A percentile compares a stretch with the other conserved stretches of the same genome.
Conservation (phyloP, 169 alveolate genomes). For the Hepatocystis sp. region DNA sequence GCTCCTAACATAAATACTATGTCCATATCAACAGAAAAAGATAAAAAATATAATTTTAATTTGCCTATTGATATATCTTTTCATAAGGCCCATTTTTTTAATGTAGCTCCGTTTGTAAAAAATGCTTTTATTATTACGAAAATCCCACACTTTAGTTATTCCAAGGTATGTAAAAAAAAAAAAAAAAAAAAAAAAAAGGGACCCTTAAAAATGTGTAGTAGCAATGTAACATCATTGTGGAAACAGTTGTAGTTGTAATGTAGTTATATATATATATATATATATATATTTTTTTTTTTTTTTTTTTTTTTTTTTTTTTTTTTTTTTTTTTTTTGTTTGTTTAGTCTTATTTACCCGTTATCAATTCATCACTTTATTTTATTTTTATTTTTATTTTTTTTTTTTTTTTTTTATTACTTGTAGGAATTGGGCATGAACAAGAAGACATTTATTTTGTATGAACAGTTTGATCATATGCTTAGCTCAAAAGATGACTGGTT, state of each 20-base stretch:
- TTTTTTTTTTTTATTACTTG: background rate
- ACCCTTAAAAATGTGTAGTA: too few relatives aligned
- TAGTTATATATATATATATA: background rate
- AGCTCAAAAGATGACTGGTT: conserved; percentile 57
- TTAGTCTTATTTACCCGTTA: background rate
- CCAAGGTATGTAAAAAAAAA: conserved; percentile 16
- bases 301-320: background rate
- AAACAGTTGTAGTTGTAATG: background rate
- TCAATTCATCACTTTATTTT: background rate
- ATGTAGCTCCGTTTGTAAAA: conserved; percentile 62
- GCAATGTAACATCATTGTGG: too few relatives aligned
- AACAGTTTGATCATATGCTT: conserved; percentile 69
- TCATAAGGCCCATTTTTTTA: conserved; percentile 74
- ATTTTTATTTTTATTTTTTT: background rate
- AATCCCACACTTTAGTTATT: conserved; percentile 60
- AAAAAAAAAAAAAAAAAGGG: background rate
- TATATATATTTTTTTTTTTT: background rate
- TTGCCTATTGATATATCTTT: conserved; percentile 61
- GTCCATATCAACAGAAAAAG: conserved; percentile 53
- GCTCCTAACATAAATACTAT: conserved; percentile 34
- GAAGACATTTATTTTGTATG: conserved; percentile 46
- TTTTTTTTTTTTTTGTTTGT: background rate
- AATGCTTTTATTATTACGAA: conserved; percentile 59
- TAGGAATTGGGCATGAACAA: conserved; percentile 62
- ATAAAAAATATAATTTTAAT: conserved; percentile 28